A percentile compares a stretch with the other conserved stretches of the same genome.
Conservation (phyloP, 495 filamentous ascomycete species). For the Penicillium canescens region DNA sequence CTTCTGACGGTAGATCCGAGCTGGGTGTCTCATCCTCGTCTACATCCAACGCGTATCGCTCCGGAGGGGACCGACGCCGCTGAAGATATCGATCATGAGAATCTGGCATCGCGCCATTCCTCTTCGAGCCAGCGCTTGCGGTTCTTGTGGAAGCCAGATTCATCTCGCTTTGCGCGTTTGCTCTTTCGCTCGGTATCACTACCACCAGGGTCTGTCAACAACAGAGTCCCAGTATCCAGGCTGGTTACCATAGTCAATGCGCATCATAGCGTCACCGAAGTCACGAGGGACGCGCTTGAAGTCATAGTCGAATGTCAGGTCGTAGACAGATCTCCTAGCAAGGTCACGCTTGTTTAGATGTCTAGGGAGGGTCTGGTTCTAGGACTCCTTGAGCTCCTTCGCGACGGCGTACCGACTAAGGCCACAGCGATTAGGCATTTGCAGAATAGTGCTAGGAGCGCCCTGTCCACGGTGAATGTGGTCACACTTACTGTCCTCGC, state of each 20-base stretch:
- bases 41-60: conserved; percentile 8
- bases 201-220: conserved; percentile 19
- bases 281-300: conserved; percentile 31
- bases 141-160: conserved; percentile 11
- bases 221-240: conserved; percentile 35
- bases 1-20: not conserved
- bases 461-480: conserved; percentile 29
- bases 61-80: not conserved
- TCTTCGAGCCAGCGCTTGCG: conserved; percentile 34
- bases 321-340: conserved; percentile 15
- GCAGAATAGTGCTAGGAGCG: conserved; percentile 31
- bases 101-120: conserved; percentile 28
- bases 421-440: conserved; percentile 38
- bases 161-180: conserved; percentile 14
- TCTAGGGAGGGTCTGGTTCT: conserved; percentile 18
- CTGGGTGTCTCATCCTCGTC: conserved; percentile 11
- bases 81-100: conserved; percentile 3
- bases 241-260: conserved; percentile 38
- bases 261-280: conserved; percentile 29
- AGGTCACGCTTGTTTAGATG: conserved; percentile 11
- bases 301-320: conserved; percentile 37
- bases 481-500: conserved; percentile 26
- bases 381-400: conserved; percentile 14
- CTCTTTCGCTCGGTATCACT: conserved; percentile 1
- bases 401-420: conserved; percentile 40